Conservation (phyloP, 1,284 basidiomycete species). For the Ustilago loliicola region DNA sequence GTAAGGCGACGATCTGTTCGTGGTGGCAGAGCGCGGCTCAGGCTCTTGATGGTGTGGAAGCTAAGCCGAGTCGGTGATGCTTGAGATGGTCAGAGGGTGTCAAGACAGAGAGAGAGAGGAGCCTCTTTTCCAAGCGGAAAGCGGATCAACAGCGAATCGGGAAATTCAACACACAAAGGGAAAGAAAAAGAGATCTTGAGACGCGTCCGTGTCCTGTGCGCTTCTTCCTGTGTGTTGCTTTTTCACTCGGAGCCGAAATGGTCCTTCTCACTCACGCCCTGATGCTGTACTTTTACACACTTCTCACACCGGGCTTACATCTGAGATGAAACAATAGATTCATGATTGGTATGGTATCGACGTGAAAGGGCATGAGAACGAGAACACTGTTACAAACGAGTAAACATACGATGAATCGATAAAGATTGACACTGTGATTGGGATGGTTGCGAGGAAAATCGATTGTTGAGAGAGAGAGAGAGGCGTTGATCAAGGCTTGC, state of each 20-base stretch:
- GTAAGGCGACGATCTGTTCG: neutral
- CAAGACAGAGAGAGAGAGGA: neutral
- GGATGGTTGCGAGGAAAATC: neutral
- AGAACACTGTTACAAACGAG: slow-evolving; percentile 17
- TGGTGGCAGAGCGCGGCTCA: neutral
- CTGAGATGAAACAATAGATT: neutral
- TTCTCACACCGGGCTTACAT: neutral
- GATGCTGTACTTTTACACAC: no score
- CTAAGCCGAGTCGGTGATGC: neutral
- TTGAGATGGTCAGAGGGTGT: slow-evolving; percentile 1
- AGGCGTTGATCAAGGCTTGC: slow-evolving; percentile 23
- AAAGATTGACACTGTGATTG: neutral
- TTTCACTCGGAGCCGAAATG: slow-evolving; percentile 1
- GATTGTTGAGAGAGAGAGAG: neutral
- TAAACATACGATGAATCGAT: slow-evolving; percentile 1
- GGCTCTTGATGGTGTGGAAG: no score
- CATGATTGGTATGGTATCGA: slow-evolving; percentile 35
- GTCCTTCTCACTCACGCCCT: neutral
- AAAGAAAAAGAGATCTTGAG: neutral
- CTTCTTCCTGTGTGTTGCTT: slow-evolving; percentile 1
- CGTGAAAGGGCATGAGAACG: slow-evolving; percentile 23
- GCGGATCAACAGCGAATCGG: neutral
- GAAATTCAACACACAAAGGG: neutral
- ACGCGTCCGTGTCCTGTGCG: slow-evolving; percentile 4
- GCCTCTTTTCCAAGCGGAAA: neutral